A percentile compares a stretch with the other conserved stretches of the same genome.
phyloP scores from a whole-genome alignment of 2,329 filamentous ascomycete species.

The Calycina herbarum region DNA sequence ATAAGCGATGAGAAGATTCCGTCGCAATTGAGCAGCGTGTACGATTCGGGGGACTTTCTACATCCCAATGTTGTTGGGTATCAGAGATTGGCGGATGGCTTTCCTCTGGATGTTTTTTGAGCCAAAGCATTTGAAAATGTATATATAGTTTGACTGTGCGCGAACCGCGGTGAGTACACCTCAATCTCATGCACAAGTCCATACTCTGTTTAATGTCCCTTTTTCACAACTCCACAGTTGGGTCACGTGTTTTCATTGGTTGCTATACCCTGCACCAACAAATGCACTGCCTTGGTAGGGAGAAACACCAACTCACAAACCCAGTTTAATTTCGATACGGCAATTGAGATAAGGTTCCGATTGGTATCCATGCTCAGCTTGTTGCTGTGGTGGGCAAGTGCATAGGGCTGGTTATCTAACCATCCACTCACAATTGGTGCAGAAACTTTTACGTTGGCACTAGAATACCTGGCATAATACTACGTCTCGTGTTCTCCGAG shows the following conservation, averaged over 20 bases:
- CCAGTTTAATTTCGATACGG: background rate
- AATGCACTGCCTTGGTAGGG: too few species aligned
- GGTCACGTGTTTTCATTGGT: background rate
- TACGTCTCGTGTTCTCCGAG: background rate
- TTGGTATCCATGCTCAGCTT: background rate
- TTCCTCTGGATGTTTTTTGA: slow-evolving; percentile 56
- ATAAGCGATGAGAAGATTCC: slow-evolving; percentile 51
- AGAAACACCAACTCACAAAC: background rate
- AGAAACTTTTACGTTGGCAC: background rate
- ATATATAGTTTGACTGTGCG: background rate
- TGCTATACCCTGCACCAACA: background rate
- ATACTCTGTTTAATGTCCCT: too few species aligned
- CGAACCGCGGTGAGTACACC: background rate
- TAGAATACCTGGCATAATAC: background rate
- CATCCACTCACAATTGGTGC: background rate
- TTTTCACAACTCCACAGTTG: background rate
- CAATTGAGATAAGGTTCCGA: too few species aligned
- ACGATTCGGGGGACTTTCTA: slow-evolving; percentile 63
- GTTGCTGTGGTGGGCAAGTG: background rate
- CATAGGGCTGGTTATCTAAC: background rate
- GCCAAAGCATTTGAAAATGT: background rate
- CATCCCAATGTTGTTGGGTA: slow-evolving; percentile 63
- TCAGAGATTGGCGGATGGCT: slow-evolving; percentile 56
- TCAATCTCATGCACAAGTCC: too few species aligned
- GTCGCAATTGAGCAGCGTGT: slow-evolving; percentile 50